Base-by-base conservation (phyloP, 2,329 filamentous ascomycete genomes). In the Tolypocladium amazonense region DNA sequence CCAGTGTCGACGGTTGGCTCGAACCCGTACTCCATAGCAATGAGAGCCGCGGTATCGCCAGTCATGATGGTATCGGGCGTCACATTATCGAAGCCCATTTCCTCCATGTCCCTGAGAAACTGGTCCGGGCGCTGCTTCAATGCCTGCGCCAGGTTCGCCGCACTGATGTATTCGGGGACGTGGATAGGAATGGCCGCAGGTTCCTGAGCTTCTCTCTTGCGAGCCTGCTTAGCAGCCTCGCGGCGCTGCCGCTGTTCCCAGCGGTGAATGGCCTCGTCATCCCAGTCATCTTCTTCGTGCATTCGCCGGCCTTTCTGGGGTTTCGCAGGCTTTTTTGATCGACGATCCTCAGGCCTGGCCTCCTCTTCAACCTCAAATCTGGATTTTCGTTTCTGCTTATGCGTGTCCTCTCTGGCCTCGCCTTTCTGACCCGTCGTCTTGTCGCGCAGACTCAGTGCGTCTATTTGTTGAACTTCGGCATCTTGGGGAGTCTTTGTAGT, bases 21-120 rank as follows among this genome's bases (percentile, higher is more conserved):
- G 65, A 89, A 96, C 56, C 93, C 92, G 71, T 93, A 97, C 71
- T 99, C 93, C 73, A 90, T 86, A 4, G 92, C 92, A 65, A 99
- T 88, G 58, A 99, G 80, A 9, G 89, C 90, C 2, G 93, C 93
- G 55, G 90, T 94, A 71, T 97, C 93, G 14, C 91, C 87, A 62
- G 93, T 93, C 71, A 99, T 83, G 62, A 99, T 85, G 69, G 93
- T 92, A 67, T 93, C 91, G 57, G 87, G 82, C 18, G 85, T 85
- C 20, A 93, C 84, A 57, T 92, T 88, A 67, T 96, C 91, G 65
- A 97, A 99, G 0, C 94, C 95, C 69, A 97, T 85, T 58, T 94
- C 84, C 69, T 86, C 83, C 73, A 99, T 80, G 68, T 92, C 90
- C 20, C 70, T 67, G 15, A 95, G 76, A 66, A 99, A 96, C 3